phyloP scores from a whole-genome alignment of 345 rosid species.

The Aegle marmelos region DNA sequence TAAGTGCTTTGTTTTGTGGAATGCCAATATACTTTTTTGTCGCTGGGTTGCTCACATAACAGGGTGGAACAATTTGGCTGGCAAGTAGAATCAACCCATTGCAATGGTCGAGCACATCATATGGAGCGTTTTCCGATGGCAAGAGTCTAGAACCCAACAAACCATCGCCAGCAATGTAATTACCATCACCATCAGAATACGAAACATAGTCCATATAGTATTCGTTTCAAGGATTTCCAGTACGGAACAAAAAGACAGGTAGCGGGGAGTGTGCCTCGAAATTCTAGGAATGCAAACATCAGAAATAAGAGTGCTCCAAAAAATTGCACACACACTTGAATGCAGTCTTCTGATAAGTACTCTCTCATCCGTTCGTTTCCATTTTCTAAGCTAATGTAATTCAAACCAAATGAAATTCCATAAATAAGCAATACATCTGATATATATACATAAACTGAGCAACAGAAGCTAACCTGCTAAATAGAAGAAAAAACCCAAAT shows the following conservation, averaged over 20 bases:
- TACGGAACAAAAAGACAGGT: neutral
- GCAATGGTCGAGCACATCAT: slow-evolving; percentile 7
- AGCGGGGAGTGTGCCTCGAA: neutral
- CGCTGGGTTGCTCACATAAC: slow-evolving; percentile 8
- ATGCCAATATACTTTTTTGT: neutral
- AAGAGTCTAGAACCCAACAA: neutral
- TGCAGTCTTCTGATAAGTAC: neutral
- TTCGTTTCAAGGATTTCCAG: neutral
- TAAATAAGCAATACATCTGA: too few species aligned
- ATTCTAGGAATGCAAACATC: neutral
- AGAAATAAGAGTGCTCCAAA: neutral
- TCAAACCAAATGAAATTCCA: too few species aligned
- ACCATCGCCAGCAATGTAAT: neutral
- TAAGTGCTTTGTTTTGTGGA: neutral
- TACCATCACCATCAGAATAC: neutral
- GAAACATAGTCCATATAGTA: neutral
- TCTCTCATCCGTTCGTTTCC: neutral
- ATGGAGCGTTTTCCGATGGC: neutral
- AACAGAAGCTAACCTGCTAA: too few species aligned
- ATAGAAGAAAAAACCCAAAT: too few species aligned
- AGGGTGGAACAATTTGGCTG: neutral
- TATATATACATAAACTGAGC: too few species aligned
- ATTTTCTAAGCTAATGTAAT: too few species aligned
- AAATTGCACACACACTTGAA: neutral
- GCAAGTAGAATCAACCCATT: slow-evolving; percentile 16